Conservation (phyloP, 148 eudicot genomes). For the Fagopyrum esculentum region DNA sequence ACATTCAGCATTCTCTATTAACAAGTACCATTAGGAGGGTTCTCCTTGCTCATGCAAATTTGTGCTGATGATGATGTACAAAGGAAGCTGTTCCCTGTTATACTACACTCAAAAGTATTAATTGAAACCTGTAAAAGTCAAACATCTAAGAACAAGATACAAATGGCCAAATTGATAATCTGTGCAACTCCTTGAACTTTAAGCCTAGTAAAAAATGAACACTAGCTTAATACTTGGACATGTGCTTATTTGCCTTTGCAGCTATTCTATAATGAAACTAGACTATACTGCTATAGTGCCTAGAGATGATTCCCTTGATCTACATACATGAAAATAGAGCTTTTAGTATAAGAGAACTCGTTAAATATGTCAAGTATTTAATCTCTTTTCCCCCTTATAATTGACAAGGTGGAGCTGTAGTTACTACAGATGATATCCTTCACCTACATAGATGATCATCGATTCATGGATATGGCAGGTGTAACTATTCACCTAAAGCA, state of each 20-base stretch:
- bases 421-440: background rate
- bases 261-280: background rate
- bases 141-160: background rate
- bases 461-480: background rate
- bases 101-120: slow-evolving; percentile 23
- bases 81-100: slow-evolving; percentile 71
- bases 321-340: no score
- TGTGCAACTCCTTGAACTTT: background rate
- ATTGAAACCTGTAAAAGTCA: background rate
- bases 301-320: no score
- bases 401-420: background rate
- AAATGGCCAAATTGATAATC: background rate
- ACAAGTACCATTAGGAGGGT: slow-evolving; percentile 15
- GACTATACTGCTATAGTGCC: background rate
- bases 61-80: slow-evolving; percentile 59
- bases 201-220: background rate
- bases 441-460: background rate
- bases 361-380: background rate
- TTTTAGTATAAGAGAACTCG: no score
- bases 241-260: background rate
- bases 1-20: background rate
- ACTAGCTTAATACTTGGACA: background rate
- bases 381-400: background rate
- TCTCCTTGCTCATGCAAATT: slow-evolving; percentile 40
- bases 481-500: no score